Conservation (phyloP, 495 filamentous ascomycete genomes). For the Pseudotulostoma volvatum region DNA sequence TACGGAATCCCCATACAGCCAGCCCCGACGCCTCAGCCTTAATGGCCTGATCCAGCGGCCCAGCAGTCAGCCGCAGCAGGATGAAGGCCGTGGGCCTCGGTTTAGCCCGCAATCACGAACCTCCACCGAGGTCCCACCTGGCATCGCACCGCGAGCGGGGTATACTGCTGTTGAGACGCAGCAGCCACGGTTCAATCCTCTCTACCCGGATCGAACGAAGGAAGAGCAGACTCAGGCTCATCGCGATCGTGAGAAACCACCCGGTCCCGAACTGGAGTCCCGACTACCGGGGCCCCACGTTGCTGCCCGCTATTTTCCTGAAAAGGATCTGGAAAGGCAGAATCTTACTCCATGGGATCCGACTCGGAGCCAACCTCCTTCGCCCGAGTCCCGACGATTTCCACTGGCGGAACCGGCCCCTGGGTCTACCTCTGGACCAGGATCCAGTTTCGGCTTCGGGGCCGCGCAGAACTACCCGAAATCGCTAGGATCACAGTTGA, state of each 20-base stretch:
- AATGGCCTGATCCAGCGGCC: slow-evolving; percentile 25
- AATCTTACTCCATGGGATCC: slow-evolving; percentile 22
- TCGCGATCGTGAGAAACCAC: slow-evolving; percentile 6
- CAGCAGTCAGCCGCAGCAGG: slow-evolving; percentile 29
- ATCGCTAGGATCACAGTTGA: slow-evolving; percentile 27
- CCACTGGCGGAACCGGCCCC: slow-evolving; percentile 2
- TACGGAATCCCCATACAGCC: slow-evolving; percentile 19
- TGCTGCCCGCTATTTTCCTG: slow-evolving; percentile 11
- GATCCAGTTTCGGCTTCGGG: slow-evolving; percentile 28
- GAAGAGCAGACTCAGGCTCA: slow-evolving; percentile 18
- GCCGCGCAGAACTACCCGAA: slow-evolving; percentile 34
- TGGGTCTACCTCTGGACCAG: slow-evolving; percentile 15
- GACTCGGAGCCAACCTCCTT: slow-evolving; percentile 23
- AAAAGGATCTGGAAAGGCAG: slow-evolving; percentile 20
- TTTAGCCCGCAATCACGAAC: slow-evolving; percentile 27
- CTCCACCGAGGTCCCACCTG: slow-evolving; percentile 10
- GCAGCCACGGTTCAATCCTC: slow-evolving; percentile 15
- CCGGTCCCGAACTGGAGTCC: slow-evolving; percentile 17
- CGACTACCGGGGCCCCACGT: slow-evolving; percentile 12
- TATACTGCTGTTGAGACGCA: slow-evolving; percentile 20
- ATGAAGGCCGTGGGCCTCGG: slow-evolving; percentile 19
- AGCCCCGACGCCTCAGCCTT: slow-evolving; percentile 25
- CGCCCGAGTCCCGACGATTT: slow-evolving; percentile 26
- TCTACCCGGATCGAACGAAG: slow-evolving; percentile 28
- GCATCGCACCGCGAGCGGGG: slow-evolving; percentile 12